A percentile compares a stretch with the other conserved stretches of the same genome.
Evolutionary conservation across 2,329 filamentous ascomycete species (phyloP).

Genomic region (Penicillium sp.): DNA sequence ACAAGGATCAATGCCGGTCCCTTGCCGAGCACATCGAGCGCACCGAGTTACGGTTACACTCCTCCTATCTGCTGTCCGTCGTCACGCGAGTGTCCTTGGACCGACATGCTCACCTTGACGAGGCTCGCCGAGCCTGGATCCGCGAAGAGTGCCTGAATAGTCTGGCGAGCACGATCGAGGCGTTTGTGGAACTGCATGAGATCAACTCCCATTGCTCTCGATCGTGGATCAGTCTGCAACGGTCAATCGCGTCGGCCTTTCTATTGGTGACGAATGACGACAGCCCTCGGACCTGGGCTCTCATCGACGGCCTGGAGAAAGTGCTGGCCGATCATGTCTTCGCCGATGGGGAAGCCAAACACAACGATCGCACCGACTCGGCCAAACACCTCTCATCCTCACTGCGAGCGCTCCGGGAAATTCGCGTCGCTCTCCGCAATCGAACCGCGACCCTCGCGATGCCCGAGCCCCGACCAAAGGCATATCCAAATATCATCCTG

Average conservation of each 20-base stretch:
- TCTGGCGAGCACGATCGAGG: conserved; percentile 48
- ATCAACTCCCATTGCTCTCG: conserved; percentile 34
- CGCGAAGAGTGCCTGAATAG: conserved; percentile 50
- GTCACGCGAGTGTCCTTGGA: conserved; percentile 52
- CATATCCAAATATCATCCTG: conserved; percentile 8
- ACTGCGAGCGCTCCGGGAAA: conserved; percentile 28
- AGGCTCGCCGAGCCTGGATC: conserved; percentile 31
- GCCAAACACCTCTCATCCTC: conserved; percentile 31
- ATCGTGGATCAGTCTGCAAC: conserved; percentile 39
- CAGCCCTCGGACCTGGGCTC: conserved; percentile 22
- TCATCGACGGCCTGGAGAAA: conserved; percentile 26
- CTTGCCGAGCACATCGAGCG: conserved; percentile 51
- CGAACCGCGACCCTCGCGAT: conserved; percentile 4
- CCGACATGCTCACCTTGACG: conserved; percentile 35
- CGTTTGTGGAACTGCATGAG: conserved; percentile 49
- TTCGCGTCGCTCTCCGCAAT: conserved; percentile 24
- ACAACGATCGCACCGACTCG: conserved; percentile 28
- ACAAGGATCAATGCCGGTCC: conserved; percentile 35
- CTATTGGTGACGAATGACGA: conserved; percentile 31
- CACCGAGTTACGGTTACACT: conserved; percentile 54
- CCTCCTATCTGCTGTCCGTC: conserved; percentile 55
- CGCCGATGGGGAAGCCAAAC: conserved; percentile 18
- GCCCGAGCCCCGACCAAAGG: conserved; percentile 1
- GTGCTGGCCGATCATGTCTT: conserved; percentile 30
- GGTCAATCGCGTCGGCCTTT: conserved; percentile 39